A percentile compares a stretch with the other conserved stretches of the same genome.
phyloP scores from a whole-genome alignment of 179 eudicot genomes.

The Beta macrorhiza region DNA sequence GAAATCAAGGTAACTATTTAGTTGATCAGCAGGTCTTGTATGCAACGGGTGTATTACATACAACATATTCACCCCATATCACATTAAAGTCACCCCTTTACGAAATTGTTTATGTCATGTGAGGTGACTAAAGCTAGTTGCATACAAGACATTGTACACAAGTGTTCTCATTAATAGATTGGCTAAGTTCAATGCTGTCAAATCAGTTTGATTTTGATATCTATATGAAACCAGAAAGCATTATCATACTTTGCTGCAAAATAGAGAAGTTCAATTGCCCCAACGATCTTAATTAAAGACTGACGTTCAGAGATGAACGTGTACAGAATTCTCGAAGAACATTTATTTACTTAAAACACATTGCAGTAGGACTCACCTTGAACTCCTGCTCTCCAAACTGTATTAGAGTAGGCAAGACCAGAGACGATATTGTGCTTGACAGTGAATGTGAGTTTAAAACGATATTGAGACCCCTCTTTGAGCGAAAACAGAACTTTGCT shows the following conservation, averaged over 20 bases:
- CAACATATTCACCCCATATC: no score
- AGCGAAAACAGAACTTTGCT: slow-evolving; percentile 48
- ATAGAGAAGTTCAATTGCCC: neutral
- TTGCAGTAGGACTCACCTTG: slow-evolving; percentile 42
- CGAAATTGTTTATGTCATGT: no score
- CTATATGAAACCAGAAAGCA: neutral
- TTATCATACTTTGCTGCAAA: neutral
- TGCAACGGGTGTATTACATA: no score
- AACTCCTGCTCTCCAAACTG: slow-evolving; percentile 59
- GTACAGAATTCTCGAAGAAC: neutral
- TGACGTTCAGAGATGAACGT: neutral
- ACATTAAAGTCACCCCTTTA: no score
- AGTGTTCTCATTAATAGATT: neutral
- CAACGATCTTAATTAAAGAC: neutral
- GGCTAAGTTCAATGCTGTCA: neutral
- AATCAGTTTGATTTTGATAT: neutral
- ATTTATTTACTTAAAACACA: neutral
- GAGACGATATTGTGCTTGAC: slow-evolving; percentile 64
- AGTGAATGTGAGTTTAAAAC: slow-evolving; percentile 52
- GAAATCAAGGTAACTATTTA: neutral
- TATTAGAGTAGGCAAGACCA: slow-evolving; percentile 53
- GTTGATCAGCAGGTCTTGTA: neutral
- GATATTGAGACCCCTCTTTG: slow-evolving; percentile 53
- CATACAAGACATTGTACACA: no score
- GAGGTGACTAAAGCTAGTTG: no score